Evolutionary conservation across 768 basidiomycete species (phyloP).

Genomic region (Gloeostereum incarnatum): DNA sequence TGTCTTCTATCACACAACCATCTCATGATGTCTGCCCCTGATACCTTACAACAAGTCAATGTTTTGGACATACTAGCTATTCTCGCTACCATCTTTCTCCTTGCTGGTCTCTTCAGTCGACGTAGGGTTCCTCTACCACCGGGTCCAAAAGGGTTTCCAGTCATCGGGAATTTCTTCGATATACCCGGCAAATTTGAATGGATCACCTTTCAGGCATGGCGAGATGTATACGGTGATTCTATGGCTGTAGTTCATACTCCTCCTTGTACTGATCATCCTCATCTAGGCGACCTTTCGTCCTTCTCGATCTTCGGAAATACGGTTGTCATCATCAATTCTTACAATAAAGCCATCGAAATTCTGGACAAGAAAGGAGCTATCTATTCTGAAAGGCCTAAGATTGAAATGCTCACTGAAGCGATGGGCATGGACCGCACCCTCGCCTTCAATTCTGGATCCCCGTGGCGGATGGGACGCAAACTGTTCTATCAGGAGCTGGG

Average conservation of each 20-base stretch:
- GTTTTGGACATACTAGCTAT: too few species aligned
- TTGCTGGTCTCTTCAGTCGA: too few species aligned
- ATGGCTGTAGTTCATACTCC: not conserved
- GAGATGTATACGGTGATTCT: constrained; percentile 5
- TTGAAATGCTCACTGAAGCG: constrained; percentile 19
- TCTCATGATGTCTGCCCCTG: too few species aligned
- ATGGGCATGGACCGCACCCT: not conserved
- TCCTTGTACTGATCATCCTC: not conserved
- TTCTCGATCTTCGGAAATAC: constrained; percentile 10
- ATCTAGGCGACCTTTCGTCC: constrained; percentile 10
- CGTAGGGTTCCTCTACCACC: constrained; percentile 8
- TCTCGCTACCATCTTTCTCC: too few species aligned
- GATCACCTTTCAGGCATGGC: constrained; percentile 8
- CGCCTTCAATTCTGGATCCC: not conserved
- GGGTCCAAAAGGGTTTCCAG: constrained; percentile 6
- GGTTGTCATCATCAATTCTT: constrained; percentile 12
- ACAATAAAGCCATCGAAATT: constrained; percentile 17
- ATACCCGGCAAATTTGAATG: constrained; percentile 7
- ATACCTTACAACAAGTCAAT: too few species aligned
- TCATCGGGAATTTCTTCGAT: constrained; percentile 8
- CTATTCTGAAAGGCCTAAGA: constrained; percentile 31
- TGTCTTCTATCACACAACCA: too few species aligned
- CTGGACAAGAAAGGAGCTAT: constrained; percentile 28
- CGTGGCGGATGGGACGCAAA: constrained; percentile 2
- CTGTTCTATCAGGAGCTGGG: constrained; percentile 2